phyloP scores from a whole-genome alignment of 1,284 basidiomycete genomes.

The Macrocybe sp. region DNA sequence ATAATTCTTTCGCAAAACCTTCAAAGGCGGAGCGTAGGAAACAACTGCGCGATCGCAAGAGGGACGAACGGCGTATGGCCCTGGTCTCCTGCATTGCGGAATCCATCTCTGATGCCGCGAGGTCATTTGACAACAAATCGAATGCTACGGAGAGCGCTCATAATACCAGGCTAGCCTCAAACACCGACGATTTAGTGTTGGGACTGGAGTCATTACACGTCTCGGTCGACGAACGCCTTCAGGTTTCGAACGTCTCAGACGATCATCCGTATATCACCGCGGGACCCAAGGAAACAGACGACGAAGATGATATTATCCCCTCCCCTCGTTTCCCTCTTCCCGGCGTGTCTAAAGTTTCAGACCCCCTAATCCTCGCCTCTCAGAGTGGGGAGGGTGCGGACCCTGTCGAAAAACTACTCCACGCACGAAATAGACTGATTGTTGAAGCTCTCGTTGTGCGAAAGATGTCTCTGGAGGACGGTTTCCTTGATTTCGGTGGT shows the following conservation, averaged over 20 bases:
- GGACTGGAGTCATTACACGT: conserved; percentile 29
- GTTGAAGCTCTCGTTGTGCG: conserved; percentile 77
- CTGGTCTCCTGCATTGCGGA: conserved; percentile 10
- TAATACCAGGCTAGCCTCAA: not conserved
- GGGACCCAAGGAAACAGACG: conserved; percentile 1
- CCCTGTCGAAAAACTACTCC: conserved; percentile 10
- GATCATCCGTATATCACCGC: conserved; percentile 4
- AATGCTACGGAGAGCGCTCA: too few species aligned
- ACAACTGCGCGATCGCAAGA: conserved; percentile 45
- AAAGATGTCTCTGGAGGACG: conserved; percentile 68
- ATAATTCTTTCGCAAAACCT: conserved; percentile 15
- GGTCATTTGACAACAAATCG: not conserved
- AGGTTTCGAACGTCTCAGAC: conserved; percentile 5
- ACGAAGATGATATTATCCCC: conserved; percentile 25
- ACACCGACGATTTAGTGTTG: conserved; percentile 18
- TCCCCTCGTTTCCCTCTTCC: conserved; percentile 36
- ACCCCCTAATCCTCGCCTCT: not conserved
- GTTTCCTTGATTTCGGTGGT: conserved; percentile 67
- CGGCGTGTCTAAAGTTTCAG: conserved; percentile 16
- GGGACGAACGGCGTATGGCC: conserved; percentile 27
- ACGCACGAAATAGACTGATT: conserved; percentile 48
- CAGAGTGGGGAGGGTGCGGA: conserved; percentile 4
- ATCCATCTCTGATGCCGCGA: not conserved
- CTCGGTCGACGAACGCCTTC: conserved; percentile 9
- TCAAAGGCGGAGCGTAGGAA: conserved; percentile 30